Evolutionary conservation across 768 basidiomycete species (phyloP).

Genomic region (Cytidiella melzeri): DNA sequence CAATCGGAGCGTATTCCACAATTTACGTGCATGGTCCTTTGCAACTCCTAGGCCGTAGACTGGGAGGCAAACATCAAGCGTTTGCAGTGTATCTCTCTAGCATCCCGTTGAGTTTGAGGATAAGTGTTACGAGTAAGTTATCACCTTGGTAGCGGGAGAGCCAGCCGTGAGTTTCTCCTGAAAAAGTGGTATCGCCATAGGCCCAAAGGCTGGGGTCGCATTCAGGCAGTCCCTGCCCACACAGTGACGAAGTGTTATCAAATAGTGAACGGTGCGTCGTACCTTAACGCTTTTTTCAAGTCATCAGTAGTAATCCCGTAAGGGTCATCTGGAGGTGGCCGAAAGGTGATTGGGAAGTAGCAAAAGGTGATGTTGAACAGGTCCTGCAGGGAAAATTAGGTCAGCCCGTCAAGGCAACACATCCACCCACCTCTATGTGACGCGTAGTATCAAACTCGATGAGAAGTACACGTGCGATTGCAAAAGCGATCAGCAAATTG

Average conservation of each 20-base stretch:
- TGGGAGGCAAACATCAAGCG: constrained; percentile 72
- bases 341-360: constrained; percentile 97
- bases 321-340: constrained; percentile 89
- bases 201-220: constrained; percentile 78
- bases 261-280: constrained; percentile 7
- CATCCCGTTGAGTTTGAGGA: background rate
- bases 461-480: constrained; percentile 78
- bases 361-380: constrained; percentile 95
- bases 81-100: constrained; percentile 81
- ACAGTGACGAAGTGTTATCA: background rate
- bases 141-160: constrained; percentile 77
- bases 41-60: constrained; percentile 69
- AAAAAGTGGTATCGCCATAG: constrained; percentile 80
- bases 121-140: constrained; percentile 3
- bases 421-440: constrained; percentile 63
- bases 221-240: constrained; percentile 55
- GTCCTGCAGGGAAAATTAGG: constrained; percentile 40
- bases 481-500: constrained; percentile 86
- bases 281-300: constrained; percentile 69
- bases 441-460: constrained; percentile 80
- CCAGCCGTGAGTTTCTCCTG: constrained; percentile 87
- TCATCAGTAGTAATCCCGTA: constrained; percentile 90
- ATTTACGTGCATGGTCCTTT: constrained; percentile 55
- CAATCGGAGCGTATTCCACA: constrained; percentile 90
- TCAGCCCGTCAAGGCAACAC: background rate